phyloP scores from a whole-genome alignment of 139 green algal genomes.

The Closterium sp. region DNA sequence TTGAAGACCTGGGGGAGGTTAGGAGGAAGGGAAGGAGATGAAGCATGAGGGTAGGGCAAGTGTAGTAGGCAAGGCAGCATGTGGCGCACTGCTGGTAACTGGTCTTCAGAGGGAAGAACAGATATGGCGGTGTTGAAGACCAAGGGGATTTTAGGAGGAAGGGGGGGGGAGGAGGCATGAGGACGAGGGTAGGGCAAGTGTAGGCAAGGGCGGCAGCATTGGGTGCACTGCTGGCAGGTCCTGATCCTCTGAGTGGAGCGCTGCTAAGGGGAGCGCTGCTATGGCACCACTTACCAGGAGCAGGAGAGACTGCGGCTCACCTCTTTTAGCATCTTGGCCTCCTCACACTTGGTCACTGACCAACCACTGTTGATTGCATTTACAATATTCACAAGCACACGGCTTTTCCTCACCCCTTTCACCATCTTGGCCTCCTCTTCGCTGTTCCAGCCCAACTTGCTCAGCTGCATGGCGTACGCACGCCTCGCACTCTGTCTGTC shows the following conservation, averaged over 20 bases:
- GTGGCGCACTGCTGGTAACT: not conserved
- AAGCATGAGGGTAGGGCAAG: too few species aligned
- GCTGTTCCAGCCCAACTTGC: too few species aligned
- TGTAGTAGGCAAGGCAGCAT: constrained; percentile 91
- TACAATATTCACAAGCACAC: too few species aligned
- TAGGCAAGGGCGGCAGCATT: constrained; percentile 85
- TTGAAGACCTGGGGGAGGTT: not conserved
- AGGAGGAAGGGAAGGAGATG: not conserved
- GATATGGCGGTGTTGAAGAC: not conserved
- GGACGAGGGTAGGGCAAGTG: not conserved
- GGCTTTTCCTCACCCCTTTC: constrained; percentile 47
- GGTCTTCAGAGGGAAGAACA: not conserved
- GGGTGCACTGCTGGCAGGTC: constrained; percentile 57
- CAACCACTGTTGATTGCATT: too few species aligned
- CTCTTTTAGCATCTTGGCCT: constrained; percentile 49
- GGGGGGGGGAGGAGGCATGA: not conserved
- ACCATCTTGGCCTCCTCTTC: constrained; percentile 54
- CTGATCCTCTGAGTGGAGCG: constrained; percentile 58
- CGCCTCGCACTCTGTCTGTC: too few species aligned
- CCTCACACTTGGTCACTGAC: too few species aligned
- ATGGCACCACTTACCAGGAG: too few species aligned
- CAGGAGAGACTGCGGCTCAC: too few species aligned
- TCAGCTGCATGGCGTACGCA: too few species aligned
- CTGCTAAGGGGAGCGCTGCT: too few species aligned
- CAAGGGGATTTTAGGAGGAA: not conserved